phyloP scores from a whole-genome alignment of 495 filamentous ascomycete genomes.

The Tetracladium setigerum region DNA sequence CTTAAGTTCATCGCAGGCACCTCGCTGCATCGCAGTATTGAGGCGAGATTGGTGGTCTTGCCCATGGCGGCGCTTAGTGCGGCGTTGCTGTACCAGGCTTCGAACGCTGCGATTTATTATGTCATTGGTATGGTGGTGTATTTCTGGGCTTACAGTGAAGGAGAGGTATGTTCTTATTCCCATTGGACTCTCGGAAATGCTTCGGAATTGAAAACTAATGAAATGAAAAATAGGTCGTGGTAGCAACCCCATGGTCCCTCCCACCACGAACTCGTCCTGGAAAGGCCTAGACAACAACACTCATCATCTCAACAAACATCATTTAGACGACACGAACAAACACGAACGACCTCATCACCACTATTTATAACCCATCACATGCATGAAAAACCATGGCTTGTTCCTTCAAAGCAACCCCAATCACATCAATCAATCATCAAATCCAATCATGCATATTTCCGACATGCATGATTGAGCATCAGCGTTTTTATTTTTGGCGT shows the following conservation, averaged over 20 bases:
- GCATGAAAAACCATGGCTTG: no score
- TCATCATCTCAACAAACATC: neutral
- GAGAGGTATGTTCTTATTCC: conserved; percentile 60
- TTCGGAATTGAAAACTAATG: conserved; percentile 1
- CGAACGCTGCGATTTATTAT: conserved; percentile 90
- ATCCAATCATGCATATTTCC: no score
- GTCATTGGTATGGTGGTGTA: conserved; percentile 79
- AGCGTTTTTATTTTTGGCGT: no score
- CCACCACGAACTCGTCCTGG: conserved; percentile 33
- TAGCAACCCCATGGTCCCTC: conserved; percentile 41
- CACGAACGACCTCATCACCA: no score
- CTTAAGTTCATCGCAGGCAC: conserved; percentile 59
- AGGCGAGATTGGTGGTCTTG: conserved; percentile 73
- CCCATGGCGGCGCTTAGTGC: conserved; percentile 71
- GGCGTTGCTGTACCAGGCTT: conserved; percentile 81
- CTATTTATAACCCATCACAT: no score
- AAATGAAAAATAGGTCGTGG: conserved; percentile 7
- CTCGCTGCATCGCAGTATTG: conserved; percentile 76
- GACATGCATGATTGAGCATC: no score
- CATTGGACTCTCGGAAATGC: neutral
- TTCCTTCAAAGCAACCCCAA: no score
- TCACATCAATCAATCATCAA: no score
- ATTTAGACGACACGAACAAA: no score
- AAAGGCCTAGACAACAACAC: conserved; percentile 21
- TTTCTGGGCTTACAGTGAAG: conserved; percentile 95